phyloP scores from a whole-genome alignment of 306 rosid species.

The Biancaea sappan region DNA sequence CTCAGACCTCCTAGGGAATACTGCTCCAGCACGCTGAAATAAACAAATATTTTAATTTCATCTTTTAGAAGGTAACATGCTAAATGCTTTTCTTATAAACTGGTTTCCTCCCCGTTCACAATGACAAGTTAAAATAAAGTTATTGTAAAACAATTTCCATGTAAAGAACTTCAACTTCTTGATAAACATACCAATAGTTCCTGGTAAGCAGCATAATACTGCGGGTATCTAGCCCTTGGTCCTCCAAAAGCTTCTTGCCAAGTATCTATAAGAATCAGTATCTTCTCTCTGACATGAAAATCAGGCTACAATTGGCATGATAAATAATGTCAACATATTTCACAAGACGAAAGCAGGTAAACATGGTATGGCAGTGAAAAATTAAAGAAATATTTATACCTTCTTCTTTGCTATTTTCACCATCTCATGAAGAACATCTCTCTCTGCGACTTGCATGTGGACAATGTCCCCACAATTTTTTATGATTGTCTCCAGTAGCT shows the following conservation, averaged over 20 bases:
- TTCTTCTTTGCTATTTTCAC: slow-evolving; percentile 89
- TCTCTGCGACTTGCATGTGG: slow-evolving; percentile 99
- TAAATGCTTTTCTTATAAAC: slow-evolving; percentile 6
- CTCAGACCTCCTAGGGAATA: slow-evolving; percentile 88
- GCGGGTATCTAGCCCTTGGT: slow-evolving; percentile 97
- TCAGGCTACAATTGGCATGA: slow-evolving; percentile 76
- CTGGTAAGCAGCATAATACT: slow-evolving; percentile 91
- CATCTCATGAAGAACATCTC: slow-evolving; percentile 93
- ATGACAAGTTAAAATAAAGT: slow-evolving; percentile 3
- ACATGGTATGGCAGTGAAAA: slow-evolving; percentile 29
- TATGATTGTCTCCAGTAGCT: slow-evolving; percentile 92
- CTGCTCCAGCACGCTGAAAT: slow-evolving; percentile 94
- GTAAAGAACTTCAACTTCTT: background rate
- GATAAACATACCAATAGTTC: slow-evolving; percentile 73
- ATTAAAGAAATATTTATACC: slow-evolving; percentile 53
- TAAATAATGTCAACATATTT: slow-evolving; percentile 38
- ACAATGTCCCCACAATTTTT: slow-evolving; percentile 99
- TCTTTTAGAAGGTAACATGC: slow-evolving; percentile 9
- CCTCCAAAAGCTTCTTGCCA: slow-evolving; percentile 99
- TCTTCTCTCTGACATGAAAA: slow-evolving; percentile 85
- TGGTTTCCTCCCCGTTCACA: background rate
- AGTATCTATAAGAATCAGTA: slow-evolving; percentile 82
- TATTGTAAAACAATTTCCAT: background rate
- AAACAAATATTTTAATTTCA: slow-evolving; percentile 29
- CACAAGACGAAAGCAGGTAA: slow-evolving; percentile 28